A percentile compares a stretch with the other conserved stretches of the same genome.
These are phyloP conservation scores for Ascochyta clinopodiicola DNA, from an alignment of 2,329 filamentous ascomycete species.

Conservation along the genomic window DNA sequence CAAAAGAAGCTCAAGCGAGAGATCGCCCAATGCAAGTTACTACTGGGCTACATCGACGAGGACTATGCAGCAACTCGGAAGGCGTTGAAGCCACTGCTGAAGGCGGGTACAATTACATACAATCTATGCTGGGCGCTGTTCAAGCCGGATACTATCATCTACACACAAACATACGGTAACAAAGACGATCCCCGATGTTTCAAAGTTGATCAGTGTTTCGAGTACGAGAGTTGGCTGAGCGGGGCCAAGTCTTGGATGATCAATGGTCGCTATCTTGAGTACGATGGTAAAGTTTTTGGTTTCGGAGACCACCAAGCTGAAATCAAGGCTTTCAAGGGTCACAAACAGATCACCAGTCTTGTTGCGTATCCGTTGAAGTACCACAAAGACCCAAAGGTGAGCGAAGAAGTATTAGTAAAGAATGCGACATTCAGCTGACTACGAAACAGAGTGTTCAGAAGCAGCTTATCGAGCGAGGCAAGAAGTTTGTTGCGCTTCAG, in stretches of 20 bases:
- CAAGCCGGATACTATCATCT: conserved; percentile 84
- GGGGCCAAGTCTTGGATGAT: conserved; percentile 78
- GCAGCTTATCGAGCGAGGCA: conserved; percentile 78
- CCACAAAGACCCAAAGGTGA: conserved; percentile 70
- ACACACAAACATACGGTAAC: conserved; percentile 76
- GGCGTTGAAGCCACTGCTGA: conserved; percentile 78
- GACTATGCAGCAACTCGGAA: conserved; percentile 83
- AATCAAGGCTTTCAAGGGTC: conserved; percentile 77
- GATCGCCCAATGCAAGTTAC: conserved; percentile 71
- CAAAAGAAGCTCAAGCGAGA: conserved; percentile 65
- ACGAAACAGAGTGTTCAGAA: conserved; percentile 59
- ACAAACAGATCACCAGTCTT: conserved; percentile 81
- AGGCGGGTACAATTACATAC: conserved; percentile 85
- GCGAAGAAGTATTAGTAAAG: background rate
- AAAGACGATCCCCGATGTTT: conserved; percentile 80
- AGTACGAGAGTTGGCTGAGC: conserved; percentile 68
- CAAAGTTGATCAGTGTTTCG: conserved; percentile 78
- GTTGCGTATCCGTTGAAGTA: conserved; percentile 79
- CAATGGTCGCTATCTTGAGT: conserved; percentile 82
- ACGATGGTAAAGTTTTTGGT: conserved; percentile 85
- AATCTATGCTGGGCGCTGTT: conserved; percentile 88
- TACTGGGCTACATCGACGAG: conserved; percentile 78
- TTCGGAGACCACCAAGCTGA: conserved; percentile 74
- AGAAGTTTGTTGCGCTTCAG: conserved; percentile 80
- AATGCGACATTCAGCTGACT: conserved; percentile 1